Percentiles rank a stretch among this genome's conserved stretches.
Evolutionary conservation across 2,329 filamentous ascomycete species (phyloP).

Genomic region (Cladophialophora chaetospira): DNA sequence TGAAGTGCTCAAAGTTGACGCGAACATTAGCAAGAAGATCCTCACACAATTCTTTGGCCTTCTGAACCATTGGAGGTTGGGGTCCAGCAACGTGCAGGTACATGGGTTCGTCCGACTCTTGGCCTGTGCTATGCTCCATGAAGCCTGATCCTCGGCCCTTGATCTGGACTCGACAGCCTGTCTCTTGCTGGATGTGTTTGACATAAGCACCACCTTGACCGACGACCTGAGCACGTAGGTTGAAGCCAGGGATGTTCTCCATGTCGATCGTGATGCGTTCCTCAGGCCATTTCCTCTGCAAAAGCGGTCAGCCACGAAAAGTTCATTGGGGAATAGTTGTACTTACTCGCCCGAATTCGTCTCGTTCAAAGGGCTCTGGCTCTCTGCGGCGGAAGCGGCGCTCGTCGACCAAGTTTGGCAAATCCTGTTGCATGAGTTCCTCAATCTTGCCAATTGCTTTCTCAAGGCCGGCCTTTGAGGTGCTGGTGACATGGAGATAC

Average conservation of each 20-base stretch:
- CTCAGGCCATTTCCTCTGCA: constrained; percentile 97
- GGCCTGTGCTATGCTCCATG: constrained; percentile 82
- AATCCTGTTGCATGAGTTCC: constrained; percentile 92
- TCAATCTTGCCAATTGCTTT: constrained; percentile 85
- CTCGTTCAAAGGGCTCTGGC: constrained; percentile 77
- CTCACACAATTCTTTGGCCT: constrained; percentile 84
- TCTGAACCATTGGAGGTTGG: constrained; percentile 80
- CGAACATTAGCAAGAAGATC: constrained; percentile 85
- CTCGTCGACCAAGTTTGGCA: constrained; percentile 94
- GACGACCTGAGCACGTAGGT: constrained; percentile 92
- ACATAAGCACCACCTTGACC: constrained; percentile 93
- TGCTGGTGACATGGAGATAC: constrained; percentile 94
- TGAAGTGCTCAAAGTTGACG: constrained; percentile 88
- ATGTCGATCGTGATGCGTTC: constrained; percentile 90
- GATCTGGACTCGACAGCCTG: constrained; percentile 93
- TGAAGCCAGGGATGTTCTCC: constrained; percentile 91
- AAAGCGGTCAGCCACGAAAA: constrained; percentile 33
- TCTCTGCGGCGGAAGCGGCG: constrained; percentile 85
- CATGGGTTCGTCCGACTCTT: constrained; percentile 94
- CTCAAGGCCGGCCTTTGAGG: constrained; percentile 86
- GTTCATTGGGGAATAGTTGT: background rate
- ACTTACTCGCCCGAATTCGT: constrained; percentile 83
- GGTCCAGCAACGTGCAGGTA: constrained; percentile 96
- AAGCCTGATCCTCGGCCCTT: constrained; percentile 96
- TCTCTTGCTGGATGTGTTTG: constrained; percentile 97